phyloP scores from a whole-genome alignment of 1,139 yeast species.

The Petasospora fabianii region DNA sequence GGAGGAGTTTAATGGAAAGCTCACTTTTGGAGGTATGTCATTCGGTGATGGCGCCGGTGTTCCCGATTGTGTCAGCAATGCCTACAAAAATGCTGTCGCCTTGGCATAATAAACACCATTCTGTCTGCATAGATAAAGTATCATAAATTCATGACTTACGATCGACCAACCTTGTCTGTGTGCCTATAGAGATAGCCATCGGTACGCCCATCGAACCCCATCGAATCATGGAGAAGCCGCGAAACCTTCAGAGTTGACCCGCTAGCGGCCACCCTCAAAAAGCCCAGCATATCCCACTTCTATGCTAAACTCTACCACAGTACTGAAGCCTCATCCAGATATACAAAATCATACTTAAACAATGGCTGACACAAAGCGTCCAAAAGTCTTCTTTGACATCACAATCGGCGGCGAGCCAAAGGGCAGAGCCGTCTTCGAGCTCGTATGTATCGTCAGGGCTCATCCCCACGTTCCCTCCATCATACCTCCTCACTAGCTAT shows the following conservation, averaged over 20 bases:
- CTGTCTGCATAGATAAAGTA: no score
- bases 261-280: no score
- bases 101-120: not conserved
- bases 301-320: not conserved
- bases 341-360: not conserved
- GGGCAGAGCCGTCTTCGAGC: slow-evolving; percentile 75
- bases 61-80: slow-evolving; percentile 75
- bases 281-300: no score
- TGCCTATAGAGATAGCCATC: not conserved
- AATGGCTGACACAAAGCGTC: slow-evolving; percentile 27
- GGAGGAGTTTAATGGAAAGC: slow-evolving; percentile 36
- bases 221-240: slow-evolving; percentile 1
- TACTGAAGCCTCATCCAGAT: no score
- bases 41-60: slow-evolving; percentile 84
- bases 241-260: no score
- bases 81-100: slow-evolving; percentile 50
- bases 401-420: slow-evolving; percentile 59
- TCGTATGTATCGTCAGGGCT: no score
- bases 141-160: no score
- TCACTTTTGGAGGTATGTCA: slow-evolving; percentile 77
- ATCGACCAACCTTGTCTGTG: no score
- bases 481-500: not conserved
- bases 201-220: not conserved
- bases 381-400: slow-evolving; percentile 73
- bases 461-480: no score